Conservation (phyloP, 2,329 filamentous ascomycete species). For the Trichoderma sp. region DNA sequence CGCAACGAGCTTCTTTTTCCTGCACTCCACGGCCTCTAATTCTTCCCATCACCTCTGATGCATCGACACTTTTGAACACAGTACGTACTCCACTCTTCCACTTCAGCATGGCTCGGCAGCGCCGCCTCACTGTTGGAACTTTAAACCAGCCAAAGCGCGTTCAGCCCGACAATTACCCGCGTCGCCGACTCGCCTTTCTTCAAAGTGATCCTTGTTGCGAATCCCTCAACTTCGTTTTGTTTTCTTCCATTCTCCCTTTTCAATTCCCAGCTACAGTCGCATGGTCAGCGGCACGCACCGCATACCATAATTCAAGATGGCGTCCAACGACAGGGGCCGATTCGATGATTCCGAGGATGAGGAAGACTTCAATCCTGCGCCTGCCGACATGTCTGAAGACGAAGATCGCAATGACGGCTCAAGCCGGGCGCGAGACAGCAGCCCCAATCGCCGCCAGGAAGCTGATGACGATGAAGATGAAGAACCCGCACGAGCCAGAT, state of each 20-base stretch:
- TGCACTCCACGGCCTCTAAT: not conserved
- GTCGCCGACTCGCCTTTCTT: constrained; percentile 19
- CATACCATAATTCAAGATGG: constrained; percentile 42
- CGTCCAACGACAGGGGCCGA: constrained; percentile 48
- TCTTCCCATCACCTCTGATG: not conserved
- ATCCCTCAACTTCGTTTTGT: not conserved
- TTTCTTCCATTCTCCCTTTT: not conserved
- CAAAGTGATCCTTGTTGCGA: constrained; percentile 6
- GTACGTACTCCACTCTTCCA: not conserved
- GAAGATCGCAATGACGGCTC: constrained; percentile 43
- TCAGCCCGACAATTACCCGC: constrained; percentile 23
- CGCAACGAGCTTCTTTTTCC: not conserved
- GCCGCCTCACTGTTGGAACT: not conserved
- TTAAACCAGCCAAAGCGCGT: constrained; percentile 15
- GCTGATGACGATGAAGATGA: constrained; percentile 37
- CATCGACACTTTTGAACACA: not conserved
- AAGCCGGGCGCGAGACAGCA: constrained; percentile 40
- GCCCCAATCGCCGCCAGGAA: constrained; percentile 29
- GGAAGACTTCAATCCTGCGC: constrained; percentile 84
- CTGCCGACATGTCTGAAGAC: constrained; percentile 70
- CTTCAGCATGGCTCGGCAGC: not conserved
- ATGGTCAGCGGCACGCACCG: constrained; percentile 12
- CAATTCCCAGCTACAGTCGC: constrained; percentile 1
- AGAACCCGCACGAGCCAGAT: not conserved
- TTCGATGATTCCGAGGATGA: constrained; percentile 73